These are phyloP conservation scores for Agrostemma githago DNA, from an alignment of 148 eudicot species.

Conservation along the genomic window DNA sequence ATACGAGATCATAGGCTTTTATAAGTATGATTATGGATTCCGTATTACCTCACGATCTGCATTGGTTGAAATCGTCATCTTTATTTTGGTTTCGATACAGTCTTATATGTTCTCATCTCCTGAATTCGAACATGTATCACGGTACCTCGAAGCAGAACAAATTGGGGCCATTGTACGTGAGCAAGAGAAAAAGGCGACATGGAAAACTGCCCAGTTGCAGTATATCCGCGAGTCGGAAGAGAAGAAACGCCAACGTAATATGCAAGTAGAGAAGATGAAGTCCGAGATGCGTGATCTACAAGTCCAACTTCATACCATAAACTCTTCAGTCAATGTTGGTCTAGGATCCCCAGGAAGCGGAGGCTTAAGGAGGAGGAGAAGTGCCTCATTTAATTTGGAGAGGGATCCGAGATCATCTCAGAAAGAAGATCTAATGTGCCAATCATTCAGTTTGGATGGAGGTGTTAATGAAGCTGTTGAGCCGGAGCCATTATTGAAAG, in stretches of 20 bases:
- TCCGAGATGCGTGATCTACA: slow-evolving; percentile 96
- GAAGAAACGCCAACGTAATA: slow-evolving; percentile 79
- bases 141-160: slow-evolving; percentile 98
- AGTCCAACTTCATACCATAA: slow-evolving; percentile 72
- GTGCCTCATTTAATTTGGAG: slow-evolving; percentile 38
- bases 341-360: slow-evolving; percentile 52
- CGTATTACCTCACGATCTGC: slow-evolving; percentile 97
- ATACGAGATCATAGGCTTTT: slow-evolving; percentile 90
- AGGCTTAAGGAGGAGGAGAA: slow-evolving; percentile 58
- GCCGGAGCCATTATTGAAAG: slow-evolving; percentile 30
- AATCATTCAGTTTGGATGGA: slow-evolving; percentile 36
- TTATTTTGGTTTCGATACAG: slow-evolving; percentile 83
- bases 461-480: slow-evolving; percentile 27
- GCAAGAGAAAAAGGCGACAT: slow-evolving; percentile 96
- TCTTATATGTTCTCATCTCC: slow-evolving; percentile 93
- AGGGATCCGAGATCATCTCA: slow-evolving; percentile 25
- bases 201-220: slow-evolving; percentile 90
- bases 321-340: slow-evolving; percentile 34
- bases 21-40: slow-evolving; percentile 93
- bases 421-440: slow-evolving; percentile 29
- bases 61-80: slow-evolving; percentile 85
- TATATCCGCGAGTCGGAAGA: slow-evolving; percentile 89
- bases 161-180: slow-evolving; percentile 95
- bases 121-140: slow-evolving; percentile 89
- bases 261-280: slow-evolving; percentile 99